Evolutionary conservation across 305 asterid genomes (phyloP), one percentile per base, ranked within the genome.

Genomic region (Coffea humblotiana): DNA sequence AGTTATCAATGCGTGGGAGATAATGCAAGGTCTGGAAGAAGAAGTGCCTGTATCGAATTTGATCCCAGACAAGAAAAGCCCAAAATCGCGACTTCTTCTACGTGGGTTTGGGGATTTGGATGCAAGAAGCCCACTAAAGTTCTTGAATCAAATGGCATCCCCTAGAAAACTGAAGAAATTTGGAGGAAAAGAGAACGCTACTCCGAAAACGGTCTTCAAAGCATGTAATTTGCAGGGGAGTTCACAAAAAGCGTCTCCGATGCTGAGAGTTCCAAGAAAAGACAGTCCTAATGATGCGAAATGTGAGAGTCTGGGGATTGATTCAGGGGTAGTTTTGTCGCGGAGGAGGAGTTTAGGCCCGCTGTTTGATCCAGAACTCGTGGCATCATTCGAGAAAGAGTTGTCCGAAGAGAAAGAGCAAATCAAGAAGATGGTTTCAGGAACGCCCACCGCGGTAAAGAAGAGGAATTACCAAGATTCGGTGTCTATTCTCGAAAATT

Each of bases 21-120:
- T 93, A 0, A 95, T 93, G 98, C 91, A 90, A 74, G 99, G 92
- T 11, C 96, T 95, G n/a, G 99, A 95, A 70, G 97, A 95, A 75
- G 91, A 83, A 76, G 83, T 78, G 1, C 82, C 88, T 15, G 74
- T 21, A 5, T 40, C 43, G 43, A 40, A 40, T 54, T 81, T 77
- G 0, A 84, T 82, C 45, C 86, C 79, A 27, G 83, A 85, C 6
- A 92, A 86, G 78, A 90, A 72, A 35, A 90, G 93, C 86, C 95
- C 97, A 0, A 91, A 90, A 79, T 64, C 95, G 45, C 80, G 88
- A 78, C 83, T 48, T 75, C 83, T 86, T 72, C 64, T 90, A 6
- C 87, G 86, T 18, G 87, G 82, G 2, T 86, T 88, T 19, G 35
- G 47, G 23, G 91, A 87, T 21, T 74, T 81, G 35, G 93, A 89